Conservation (phyloP, 2,329 filamentous ascomycete genomes). For the Pseudogymnoascus sp. region DNA sequence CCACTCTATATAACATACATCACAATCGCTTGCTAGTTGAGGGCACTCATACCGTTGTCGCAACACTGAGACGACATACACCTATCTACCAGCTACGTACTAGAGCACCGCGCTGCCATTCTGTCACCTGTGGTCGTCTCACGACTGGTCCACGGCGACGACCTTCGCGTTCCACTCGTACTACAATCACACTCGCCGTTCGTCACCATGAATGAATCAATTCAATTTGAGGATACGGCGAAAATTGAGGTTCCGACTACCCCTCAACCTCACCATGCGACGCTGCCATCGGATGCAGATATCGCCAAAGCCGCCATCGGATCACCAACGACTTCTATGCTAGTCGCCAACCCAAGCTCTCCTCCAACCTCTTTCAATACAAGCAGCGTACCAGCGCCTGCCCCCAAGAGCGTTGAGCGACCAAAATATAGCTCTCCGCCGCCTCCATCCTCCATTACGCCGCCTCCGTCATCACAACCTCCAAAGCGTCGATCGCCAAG, state of each 20-base stretch:
- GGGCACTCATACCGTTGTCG: not conserved
- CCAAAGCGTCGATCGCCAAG: slow-evolving; percentile 22
- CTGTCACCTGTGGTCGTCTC: not conserved
- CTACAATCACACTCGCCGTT: not conserved
- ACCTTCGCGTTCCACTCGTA: not conserved
- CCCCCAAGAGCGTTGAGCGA: slow-evolving; percentile 12
- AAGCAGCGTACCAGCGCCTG: slow-evolving; percentile 21
- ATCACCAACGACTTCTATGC: slow-evolving; percentile 7
- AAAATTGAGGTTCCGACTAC: slow-evolving; percentile 8
- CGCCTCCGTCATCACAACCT: slow-evolving; percentile 53
- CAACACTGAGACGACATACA: not conserved
- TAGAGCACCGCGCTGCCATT: not conserved
- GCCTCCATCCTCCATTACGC: slow-evolving; percentile 43
- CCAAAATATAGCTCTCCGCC: slow-evolving; percentile 31
- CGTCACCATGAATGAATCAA: not conserved
- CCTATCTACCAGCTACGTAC: not conserved
- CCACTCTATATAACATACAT: not conserved
- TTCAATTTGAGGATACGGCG: not conserved
- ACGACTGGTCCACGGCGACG: not conserved
- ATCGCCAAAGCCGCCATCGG: not conserved
- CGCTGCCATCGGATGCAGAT: slow-evolving; percentile 8
- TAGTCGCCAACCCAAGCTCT: slow-evolving; percentile 22
- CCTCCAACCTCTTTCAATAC: slow-evolving; percentile 25
- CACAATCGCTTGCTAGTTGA: not conserved
- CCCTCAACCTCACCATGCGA: slow-evolving; percentile 10